phyloP scores from a whole-genome alignment of 495 filamentous ascomycete genomes.

The Aspergillus leporis region DNA sequence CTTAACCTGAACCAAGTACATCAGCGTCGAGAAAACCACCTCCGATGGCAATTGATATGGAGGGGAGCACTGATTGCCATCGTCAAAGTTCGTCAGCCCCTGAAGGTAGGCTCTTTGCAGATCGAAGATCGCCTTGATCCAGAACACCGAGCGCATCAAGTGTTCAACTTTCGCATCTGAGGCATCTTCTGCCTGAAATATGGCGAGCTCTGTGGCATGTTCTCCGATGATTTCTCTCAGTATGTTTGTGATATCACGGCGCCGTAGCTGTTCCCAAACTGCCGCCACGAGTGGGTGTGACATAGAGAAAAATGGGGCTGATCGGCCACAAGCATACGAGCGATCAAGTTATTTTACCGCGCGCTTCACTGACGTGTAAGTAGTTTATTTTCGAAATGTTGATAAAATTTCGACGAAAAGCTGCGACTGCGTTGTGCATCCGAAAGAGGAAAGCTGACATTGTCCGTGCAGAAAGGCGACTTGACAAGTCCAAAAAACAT shows the following conservation, averaged over 20 bases:
- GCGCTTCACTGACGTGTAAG: neutral
- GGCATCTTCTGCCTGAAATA: constrained; percentile 19
- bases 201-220: constrained; percentile 25
- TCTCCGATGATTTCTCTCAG: constrained; percentile 31
- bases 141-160: constrained; percentile 25
- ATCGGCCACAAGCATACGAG: constrained; percentile 18
- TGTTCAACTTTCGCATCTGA: constrained; percentile 18
- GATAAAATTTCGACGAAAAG: constrained; percentile 2
- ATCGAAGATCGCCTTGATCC: constrained; percentile 33
- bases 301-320: constrained; percentile 21
- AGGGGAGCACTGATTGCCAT: constrained; percentile 22
- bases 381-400: constrained; percentile 2
- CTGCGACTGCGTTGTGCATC: neutral
- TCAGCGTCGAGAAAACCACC: constrained; percentile 24
- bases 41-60: constrained; percentile 26
- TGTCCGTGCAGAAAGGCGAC: constrained; percentile 6
- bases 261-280: constrained; percentile 32
- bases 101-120: constrained; percentile 29
- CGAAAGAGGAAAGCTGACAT: constrained; percentile 14
- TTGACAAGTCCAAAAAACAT: neutral
- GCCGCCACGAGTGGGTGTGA: constrained; percentile 35
- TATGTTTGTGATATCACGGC: constrained; percentile 30
- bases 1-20: constrained; percentile 30
- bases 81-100: constrained; percentile 16
- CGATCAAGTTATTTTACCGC: neutral